Base-by-base conservation (phyloP, 2,329 filamentous ascomycete genomes). In the Colletotrichum sansevieriae region DNA sequence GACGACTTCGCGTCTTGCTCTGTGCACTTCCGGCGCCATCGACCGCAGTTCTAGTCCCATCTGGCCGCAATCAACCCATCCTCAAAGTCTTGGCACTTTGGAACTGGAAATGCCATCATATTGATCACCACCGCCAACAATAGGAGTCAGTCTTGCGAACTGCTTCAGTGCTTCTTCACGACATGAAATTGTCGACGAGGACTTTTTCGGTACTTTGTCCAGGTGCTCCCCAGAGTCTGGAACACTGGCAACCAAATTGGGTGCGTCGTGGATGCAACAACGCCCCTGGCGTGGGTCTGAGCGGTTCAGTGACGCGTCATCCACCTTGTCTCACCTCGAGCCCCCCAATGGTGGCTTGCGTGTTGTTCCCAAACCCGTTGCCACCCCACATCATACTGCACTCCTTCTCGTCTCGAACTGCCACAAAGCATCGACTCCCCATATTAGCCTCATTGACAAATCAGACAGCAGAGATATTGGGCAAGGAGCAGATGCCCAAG, bases 301-400 rank as follows among this genome's bases (percentile, higher is more conserved):
- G 63, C 67, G 61, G 62, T 63, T 54, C 63, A 37, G 67, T 70
- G 67, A 70, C 67, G 67, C 67, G 67, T 70, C 67, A 70, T 70
- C 67, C 63, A 62, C 67, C 58, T 46, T 70, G 67, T 70, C 63
- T 70, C 67, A 67, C 63, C 9, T 70, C 51, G 63, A 41, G 18
- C 39, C 57, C 62, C 56, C 46, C 63, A 70, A 66, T 66, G 63
- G 63, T 67, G 67, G 67, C 67, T 70, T 70, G 67, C 63, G 67
- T 67, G 67, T 63, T 70, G 66, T 66, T 68, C 55, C 55, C 44
- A 70, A 70, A 66, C 51, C 51, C 63, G 52, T 70, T 54, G 67
- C 67, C 63, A 70, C 67, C 63, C 67, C 67, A 67, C 67, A 52
- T 43, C 63, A 57, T 52, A 61, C 67, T 39, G 63, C 63, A 63